phyloP scores from a whole-genome alignment of 192 early-diverging fungal species.

The Thamnidium elegans region DNA sequence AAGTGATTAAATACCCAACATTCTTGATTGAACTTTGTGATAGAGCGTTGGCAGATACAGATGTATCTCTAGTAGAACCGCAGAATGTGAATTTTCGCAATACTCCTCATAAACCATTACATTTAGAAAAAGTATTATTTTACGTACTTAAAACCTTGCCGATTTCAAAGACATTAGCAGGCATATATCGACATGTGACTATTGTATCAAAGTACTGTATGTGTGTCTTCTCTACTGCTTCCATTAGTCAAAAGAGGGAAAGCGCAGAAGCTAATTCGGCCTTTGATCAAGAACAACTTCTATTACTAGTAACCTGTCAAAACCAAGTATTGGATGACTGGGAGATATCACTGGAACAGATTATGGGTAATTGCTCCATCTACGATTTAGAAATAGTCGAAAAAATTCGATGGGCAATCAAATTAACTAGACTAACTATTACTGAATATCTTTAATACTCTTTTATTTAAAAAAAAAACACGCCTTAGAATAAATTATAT shows the following conservation, averaged over 20 bases:
- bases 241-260: neutral
- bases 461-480: neutral
- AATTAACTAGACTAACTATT: neutral
- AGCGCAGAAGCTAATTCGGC: neutral
- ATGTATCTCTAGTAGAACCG: neutral
- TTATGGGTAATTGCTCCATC: neutral
- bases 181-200: constrained; percentile 5
- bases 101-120: neutral
- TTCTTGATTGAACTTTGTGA: neutral
- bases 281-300: neutral
- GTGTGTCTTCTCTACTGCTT: constrained; percentile 1
- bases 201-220: constrained; percentile 3
- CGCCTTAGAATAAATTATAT: too few species aligned
- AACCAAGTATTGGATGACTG: neutral
- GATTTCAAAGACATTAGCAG: neutral
- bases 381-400: neutral
- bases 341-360: neutral
- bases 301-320: neutral
- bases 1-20: constrained; percentile 14
- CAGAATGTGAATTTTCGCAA: neutral
- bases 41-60: neutral
- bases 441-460: neutral
- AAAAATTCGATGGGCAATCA: neutral
- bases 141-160: neutral
- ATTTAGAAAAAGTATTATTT: constrained; percentile 8